These are phyloP conservation scores for Phytomonas sp. DNA, from an alignment of 208 protist genomes.

Conservation along the genomic window DNA sequence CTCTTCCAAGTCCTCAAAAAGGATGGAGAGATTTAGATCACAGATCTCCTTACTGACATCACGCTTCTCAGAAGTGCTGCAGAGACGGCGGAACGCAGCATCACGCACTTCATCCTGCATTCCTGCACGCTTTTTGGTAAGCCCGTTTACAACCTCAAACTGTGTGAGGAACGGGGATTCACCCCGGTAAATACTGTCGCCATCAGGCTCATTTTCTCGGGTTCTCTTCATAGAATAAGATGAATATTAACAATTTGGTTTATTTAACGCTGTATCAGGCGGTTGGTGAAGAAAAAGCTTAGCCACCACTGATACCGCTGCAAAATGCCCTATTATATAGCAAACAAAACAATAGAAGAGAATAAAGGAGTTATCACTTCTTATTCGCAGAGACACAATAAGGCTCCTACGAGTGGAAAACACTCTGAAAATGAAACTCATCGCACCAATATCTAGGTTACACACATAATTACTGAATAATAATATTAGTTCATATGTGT, in stretches of 20 bases:
- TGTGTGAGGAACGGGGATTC: neutral
- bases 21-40: neutral
- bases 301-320: neutral
- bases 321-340: neutral
- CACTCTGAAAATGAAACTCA: neutral
- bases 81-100: neutral
- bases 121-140: neutral
- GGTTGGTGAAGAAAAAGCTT: neutral
- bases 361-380: neutral
- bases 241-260: neutral
- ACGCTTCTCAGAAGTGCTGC: neutral
- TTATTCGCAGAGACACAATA: neutral
- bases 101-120: neutral
- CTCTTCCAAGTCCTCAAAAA: neutral
- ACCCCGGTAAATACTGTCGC: neutral
- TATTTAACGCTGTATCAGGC: neutral
- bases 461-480: neutral
- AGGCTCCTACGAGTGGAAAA: neutral
- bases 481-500: neutral
- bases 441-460: neutral
- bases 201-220: neutral
- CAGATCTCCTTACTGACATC: neutral
- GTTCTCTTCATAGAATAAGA: neutral
- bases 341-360: neutral
- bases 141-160: neutral